phyloP scores from a whole-genome alignment of 2,329 filamentous ascomycete genomes.

The Epichloe festucae region DNA sequence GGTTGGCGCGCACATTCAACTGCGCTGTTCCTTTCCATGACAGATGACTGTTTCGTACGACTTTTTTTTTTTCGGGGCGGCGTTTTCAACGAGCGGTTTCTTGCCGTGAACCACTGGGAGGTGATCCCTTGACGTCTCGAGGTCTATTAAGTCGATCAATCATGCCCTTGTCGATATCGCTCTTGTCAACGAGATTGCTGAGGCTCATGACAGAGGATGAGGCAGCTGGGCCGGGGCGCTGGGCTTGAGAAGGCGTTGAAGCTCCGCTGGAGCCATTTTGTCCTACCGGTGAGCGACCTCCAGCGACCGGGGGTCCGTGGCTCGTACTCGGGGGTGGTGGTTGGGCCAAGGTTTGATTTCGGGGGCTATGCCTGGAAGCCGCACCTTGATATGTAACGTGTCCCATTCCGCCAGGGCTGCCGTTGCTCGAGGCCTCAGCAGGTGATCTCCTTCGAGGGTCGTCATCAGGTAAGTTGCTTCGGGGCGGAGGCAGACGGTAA shows the following conservation, averaged over 20 bases:
- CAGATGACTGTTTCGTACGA: too few species aligned
- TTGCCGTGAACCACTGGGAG: background rate
- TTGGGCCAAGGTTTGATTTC: constrained; percentile 22
- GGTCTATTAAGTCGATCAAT: constrained; percentile 35
- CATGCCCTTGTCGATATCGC: constrained; percentile 44
- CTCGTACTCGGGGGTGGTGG: constrained; percentile 7
- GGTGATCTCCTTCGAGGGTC: constrained; percentile 38
- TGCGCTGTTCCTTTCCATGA: too few species aligned
- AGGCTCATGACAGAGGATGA: constrained; percentile 38
- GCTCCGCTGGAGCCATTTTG: constrained; percentile 23
- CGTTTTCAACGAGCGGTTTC: constrained; percentile 5
- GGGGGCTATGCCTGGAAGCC: constrained; percentile 24
- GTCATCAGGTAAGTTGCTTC: constrained; percentile 29
- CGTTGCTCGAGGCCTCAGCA: constrained; percentile 33
- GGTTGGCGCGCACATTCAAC: too few species aligned
- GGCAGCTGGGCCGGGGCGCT: constrained; percentile 10
- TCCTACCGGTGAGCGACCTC: constrained; percentile 24
- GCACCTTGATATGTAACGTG: constrained; percentile 25
- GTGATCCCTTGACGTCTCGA: constrained; percentile 8
- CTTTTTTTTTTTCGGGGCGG: too few species aligned
- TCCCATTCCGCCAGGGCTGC: constrained; percentile 30
- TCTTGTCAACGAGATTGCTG: constrained; percentile 37
- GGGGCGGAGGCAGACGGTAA: constrained; percentile 33
- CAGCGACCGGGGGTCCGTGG: constrained; percentile 17
- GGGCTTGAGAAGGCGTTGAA: constrained; percentile 20